Conservation (phyloP, 371 early-diverging fungal genomes). For the Mortierella sp. region DNA sequence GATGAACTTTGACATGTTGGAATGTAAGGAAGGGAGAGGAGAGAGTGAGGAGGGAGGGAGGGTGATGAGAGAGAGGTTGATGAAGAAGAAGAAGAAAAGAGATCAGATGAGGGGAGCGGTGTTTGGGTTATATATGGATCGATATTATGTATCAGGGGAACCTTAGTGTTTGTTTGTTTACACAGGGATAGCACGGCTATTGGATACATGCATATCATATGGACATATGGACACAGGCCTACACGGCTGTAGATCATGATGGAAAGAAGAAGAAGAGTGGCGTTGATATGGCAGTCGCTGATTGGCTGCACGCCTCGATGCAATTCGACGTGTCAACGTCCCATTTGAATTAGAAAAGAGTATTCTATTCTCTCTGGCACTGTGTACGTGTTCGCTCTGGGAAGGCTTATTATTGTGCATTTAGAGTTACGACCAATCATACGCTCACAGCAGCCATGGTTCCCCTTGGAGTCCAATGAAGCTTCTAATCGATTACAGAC, state of each 20-base stretch:
- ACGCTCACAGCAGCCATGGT: slow-evolving; percentile 9
- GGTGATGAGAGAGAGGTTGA: background rate
- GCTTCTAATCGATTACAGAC: background rate
- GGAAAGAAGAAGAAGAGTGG: background rate
- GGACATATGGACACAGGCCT: background rate
- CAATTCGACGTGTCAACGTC: slow-evolving; percentile 13
- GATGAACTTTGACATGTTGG: slow-evolving; percentile 54
- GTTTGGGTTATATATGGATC: slow-evolving; percentile 7
- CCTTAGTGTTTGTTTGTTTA: background rate
- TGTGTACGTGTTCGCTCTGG: background rate
- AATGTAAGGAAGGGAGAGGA: background rate
- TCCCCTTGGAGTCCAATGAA: background rate
- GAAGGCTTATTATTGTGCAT: background rate
- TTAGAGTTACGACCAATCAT: background rate
- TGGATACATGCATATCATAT: background rate
- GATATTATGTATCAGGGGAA: background rate
- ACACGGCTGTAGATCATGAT: background rate
- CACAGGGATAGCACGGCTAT: background rate
- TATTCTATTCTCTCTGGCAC: background rate
- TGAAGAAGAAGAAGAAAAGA: slow-evolving; percentile 17
- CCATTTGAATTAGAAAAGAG: background rate
- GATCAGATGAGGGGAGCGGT: slow-evolving; percentile 18
- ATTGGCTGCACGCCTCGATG: slow-evolving; percentile 30
- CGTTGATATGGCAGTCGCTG: slow-evolving; percentile 36
- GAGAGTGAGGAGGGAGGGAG: slow-evolving; percentile 6